Base-by-base conservation (phyloP, 73 alveolate genomes). In the Tetrahymena borealis region DNA sequence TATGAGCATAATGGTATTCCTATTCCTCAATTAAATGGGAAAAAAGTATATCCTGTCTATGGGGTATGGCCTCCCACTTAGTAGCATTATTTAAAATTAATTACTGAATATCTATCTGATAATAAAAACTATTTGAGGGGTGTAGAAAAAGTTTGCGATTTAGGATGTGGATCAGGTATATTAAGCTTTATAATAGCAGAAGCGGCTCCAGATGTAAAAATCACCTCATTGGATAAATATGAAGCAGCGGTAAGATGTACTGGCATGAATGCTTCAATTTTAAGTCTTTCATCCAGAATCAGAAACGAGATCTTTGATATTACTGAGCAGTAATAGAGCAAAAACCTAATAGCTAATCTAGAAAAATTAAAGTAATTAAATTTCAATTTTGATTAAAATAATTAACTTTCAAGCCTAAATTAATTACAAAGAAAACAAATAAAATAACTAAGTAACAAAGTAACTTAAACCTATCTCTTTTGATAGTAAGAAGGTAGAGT, bases 81-180 rank as follows among this genome's bases (percentile, higher is more conserved):
- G 33, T 91, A 93, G 78, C 40, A 91, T 41, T 94, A 91, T 90
- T 33, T 93, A 31, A 42, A 43, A 3, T 90, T 94, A 13, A 60
- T 94, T 24, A 38, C 39, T 32, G 13, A 85, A 6, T 93, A 93
- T 90, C 38, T 93, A 39, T 60, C 37, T 37, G 78, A 90, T 85
- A 79, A 31, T 60, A 37, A 78, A 42, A 92, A 90, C 20, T 39
- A 40, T 94, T 91, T 93, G 78, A 79, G 42, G 33, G 78, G 96
- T 8, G 78, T 32, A 24, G 85, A 33, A 15, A 18, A 35, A 31
- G 40, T 33, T 10, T 94, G 95, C 39, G 97, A 94, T 90, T 93
- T 94, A 43, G 97, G 97, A 28, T 94, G 97, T 91, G 97, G 97
- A 12, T 92, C 97, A 20, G 97, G 97, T 11, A 90, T 94, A 7